Conservation (phyloP, 805 yeast genomes). For the Cyberlindnera lachancei region DNA sequence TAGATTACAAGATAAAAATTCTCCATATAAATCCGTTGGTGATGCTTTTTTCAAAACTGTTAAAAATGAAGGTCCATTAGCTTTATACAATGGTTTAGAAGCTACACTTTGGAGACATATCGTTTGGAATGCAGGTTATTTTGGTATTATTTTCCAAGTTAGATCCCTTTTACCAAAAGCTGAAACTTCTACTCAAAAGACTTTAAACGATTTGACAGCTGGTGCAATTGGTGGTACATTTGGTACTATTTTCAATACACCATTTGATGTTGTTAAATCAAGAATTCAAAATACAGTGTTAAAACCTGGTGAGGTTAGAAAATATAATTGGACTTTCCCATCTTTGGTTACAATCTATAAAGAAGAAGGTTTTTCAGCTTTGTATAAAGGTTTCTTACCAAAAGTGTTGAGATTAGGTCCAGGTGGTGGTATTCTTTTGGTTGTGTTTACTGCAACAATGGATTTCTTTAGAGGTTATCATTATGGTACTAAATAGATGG, state of each 20-base stretch:
- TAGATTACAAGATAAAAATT: conserved; percentile 81
- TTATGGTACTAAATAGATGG: conserved; percentile 9
- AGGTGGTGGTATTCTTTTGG: conserved; percentile 97
- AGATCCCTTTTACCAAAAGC: conserved; percentile 75
- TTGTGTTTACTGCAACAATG: conserved; percentile 93
- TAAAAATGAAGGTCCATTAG: conserved; percentile 67
- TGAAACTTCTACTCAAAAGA: conserved; percentile 60
- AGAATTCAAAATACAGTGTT: conserved; percentile 77
- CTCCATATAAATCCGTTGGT: conserved; percentile 75
- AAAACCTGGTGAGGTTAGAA: conserved; percentile 68
- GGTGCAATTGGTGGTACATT: conserved; percentile 96
- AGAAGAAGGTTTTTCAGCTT: conserved; percentile 90
- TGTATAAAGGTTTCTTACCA: conserved; percentile 95
- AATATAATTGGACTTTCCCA: conserved; percentile 90
- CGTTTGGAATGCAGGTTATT: conserved; percentile 96
- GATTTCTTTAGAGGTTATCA: conserved; percentile 67
- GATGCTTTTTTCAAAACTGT: conserved; percentile 75
- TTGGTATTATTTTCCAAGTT: conserved; percentile 88
- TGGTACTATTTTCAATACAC: conserved; percentile 93
- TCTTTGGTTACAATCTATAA: conserved; percentile 62
- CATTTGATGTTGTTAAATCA: conserved; percentile 95
- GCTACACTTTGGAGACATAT: conserved; percentile 97
- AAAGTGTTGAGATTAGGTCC: conserved; percentile 97
- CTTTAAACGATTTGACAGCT: conserved; percentile 78
- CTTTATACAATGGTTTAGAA: conserved; percentile 91